These are phyloP conservation scores for Pholiota molesta DNA, from an alignment of 768 basidiomycete species.

Conservation along the genomic window DNA sequence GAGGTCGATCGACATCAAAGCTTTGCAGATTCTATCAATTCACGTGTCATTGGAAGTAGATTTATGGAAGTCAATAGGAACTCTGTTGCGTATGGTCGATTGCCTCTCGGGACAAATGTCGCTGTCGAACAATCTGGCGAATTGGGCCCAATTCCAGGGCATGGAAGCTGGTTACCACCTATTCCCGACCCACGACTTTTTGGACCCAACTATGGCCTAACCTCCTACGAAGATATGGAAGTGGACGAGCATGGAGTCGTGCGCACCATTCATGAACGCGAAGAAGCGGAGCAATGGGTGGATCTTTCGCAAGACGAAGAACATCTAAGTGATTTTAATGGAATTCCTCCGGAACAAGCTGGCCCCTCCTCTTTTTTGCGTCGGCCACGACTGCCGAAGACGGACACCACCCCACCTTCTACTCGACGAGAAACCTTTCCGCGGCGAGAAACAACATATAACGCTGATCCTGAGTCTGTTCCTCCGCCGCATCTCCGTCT, in stretches of 20 bases:
- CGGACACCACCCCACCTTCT: slow-evolving; percentile 32
- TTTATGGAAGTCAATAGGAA: slow-evolving; percentile 75
- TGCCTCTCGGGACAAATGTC: slow-evolving; percentile 64
- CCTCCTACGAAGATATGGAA: slow-evolving; percentile 33
- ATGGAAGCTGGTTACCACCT: slow-evolving; percentile 38
- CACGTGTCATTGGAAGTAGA: slow-evolving; percentile 65
- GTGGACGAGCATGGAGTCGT: slow-evolving; percentile 42
- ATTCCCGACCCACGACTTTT: slow-evolving; percentile 57
- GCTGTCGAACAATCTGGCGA: slow-evolving; percentile 54
- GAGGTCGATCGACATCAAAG: slow-evolving; percentile 48
- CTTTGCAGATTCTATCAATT: slow-evolving; percentile 61
- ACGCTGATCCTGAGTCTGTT: slow-evolving; percentile 38
- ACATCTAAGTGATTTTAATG: slow-evolving; percentile 40
- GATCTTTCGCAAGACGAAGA: slow-evolving; percentile 51
- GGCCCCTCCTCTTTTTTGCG: slow-evolving; percentile 40
- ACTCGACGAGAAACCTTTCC: slow-evolving; percentile 67
- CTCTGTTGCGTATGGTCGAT: slow-evolving; percentile 56
- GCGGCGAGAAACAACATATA: slow-evolving; percentile 38
- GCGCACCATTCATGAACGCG: slow-evolving; percentile 27
- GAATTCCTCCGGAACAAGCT: slow-evolving; percentile 34
- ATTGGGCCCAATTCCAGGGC: slow-evolving; percentile 38
- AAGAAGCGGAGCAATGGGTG: slow-evolving; percentile 57
- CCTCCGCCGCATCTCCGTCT: slow-evolving; percentile 70
- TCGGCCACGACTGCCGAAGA: slow-evolving; percentile 38
- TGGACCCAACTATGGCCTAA: slow-evolving; percentile 55